Percentiles rank a stretch among this genome's conserved stretches.
These are phyloP conservation scores for Myxozyma mucilagina DNA, from an alignment of 805 yeast genomes.

Conservation along the genomic window DNA sequence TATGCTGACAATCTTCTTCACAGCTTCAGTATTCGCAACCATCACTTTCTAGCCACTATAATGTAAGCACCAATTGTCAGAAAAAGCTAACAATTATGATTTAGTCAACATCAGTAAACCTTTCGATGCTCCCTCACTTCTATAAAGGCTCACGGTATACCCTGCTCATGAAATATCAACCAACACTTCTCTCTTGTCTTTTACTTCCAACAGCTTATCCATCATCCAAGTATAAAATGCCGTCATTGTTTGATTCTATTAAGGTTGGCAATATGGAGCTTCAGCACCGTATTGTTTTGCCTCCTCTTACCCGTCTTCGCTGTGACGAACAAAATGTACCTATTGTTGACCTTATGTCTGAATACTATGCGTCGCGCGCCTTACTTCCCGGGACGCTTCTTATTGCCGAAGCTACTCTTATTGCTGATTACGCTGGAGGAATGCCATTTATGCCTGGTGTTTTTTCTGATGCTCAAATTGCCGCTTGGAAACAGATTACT, in stretches of 20 bases:
- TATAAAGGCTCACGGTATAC: no score
- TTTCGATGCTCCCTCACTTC: no score
- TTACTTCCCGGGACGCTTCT: constrained; percentile 57
- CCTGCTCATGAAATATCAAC: no score
- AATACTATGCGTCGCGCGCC: constrained; percentile 60
- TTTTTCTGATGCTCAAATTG: constrained; percentile 80
- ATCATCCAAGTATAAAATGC: no score
- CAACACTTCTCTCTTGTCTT: no score
- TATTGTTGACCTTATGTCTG: constrained; percentile 45
- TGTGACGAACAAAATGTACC: constrained; percentile 21
- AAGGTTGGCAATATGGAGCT: constrained; percentile 35
- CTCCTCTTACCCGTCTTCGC: constrained; percentile 55
- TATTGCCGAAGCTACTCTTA: constrained; percentile 60
- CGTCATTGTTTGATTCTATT: constrained; percentile 34
- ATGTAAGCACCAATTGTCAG: no score
- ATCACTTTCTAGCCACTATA: no score
- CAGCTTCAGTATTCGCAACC: no score
- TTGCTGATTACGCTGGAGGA: constrained; percentile 45
- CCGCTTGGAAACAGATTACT: constrained; percentile 65
- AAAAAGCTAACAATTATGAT: no score
- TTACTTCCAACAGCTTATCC: no score
- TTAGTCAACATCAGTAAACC: no score
- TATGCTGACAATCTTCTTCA: no score
- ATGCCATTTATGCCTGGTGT: constrained; percentile 41
- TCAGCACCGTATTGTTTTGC: constrained; percentile 46